Evolutionary conservation across 331 rosid species (phyloP), one percentile per base, ranked within the genome.

Genomic region (Rosa hybrid): DNA sequence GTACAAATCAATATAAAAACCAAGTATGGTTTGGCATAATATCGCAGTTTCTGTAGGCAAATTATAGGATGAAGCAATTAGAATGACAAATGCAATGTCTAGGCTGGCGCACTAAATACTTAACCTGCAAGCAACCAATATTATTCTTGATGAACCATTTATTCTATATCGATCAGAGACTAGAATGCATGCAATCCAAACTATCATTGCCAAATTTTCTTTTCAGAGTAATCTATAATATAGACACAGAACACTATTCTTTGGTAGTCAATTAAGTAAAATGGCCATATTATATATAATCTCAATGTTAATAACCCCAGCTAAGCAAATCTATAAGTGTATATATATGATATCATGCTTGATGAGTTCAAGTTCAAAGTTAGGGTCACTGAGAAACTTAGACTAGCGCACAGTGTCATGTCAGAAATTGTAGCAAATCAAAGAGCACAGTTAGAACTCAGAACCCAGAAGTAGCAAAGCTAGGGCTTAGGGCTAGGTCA

Each of bases 51-150:
- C 78, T 60, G 38, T 44, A 53, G 2, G 23, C 7, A 18, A 39
- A 8, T 41, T 20, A 64, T 64, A 68, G 72, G 27, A 68, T 18
- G 73, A 42, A 68, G 51, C 53, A 68, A 68, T 42, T 42, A 42
- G 16, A n/a, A 41, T 7, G 27, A n/a, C 51, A 41, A 44, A 46
- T 59, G 45, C 27, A 68, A 34, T 34, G 23, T 39, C 72, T 39
- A 68, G 25, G 72, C 79, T 44, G 72, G 63, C 80, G 80, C 49
- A 34, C 54, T 67, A 48, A 10, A 64, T 77, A 64, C 72, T 63
- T 77, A 63, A 67, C 49, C 72, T 17, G 48, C 80, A 76, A 63
- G 72, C 62, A 65, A 44, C 38, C 49, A 18, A 34, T 68, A 17
- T 8, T 68, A 20, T 68, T 20, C 50, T 4, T 68, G 50, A 39